phyloP scores from a whole-genome alignment of 2,329 filamentous ascomycete genomes.

The Hypoxylon sp. region DNA sequence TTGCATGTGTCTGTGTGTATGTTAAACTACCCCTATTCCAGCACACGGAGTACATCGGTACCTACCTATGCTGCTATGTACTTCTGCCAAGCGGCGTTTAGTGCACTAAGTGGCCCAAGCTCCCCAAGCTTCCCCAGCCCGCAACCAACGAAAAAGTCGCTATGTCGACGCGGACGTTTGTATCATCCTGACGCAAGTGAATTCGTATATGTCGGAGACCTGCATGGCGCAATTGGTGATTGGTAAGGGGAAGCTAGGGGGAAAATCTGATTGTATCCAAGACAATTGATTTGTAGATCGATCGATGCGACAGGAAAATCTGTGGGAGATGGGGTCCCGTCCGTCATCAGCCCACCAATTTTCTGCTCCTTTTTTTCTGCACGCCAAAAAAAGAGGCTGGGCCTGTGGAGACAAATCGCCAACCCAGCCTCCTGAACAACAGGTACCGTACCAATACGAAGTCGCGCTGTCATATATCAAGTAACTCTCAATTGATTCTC shows the following conservation, averaged over 20 bases:
- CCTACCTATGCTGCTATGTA: too few relatives aligned
- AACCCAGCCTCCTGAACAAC: slow-evolving; percentile 37
- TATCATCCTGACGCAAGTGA: slow-evolving; percentile 31
- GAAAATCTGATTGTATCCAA: slow-evolving; percentile 27
- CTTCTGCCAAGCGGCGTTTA: background rate
- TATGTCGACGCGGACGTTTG: slow-evolving; percentile 13
- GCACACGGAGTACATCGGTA: background rate
- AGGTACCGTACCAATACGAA: slow-evolving; percentile 30
- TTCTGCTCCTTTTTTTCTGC: slow-evolving; percentile 15
- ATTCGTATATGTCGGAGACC: slow-evolving; percentile 41
- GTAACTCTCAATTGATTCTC: slow-evolving; percentile 34
- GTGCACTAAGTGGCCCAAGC: slow-evolving; percentile 12
- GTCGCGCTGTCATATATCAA: slow-evolving; percentile 38
- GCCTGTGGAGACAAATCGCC: slow-evolving; percentile 31
- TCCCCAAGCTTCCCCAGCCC: slow-evolving; percentile 19
- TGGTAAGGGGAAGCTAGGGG: slow-evolving; percentile 8
- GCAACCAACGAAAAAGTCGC: slow-evolving; percentile 20
- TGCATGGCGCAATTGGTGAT: slow-evolving; percentile 25
- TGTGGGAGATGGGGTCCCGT: background rate
- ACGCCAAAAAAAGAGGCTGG: slow-evolving; percentile 40
- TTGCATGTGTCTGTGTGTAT: background rate
- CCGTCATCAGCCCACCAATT: slow-evolving; percentile 40
- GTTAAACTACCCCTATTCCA: background rate
- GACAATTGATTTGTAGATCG: slow-evolving; percentile 38
- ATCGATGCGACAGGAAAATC: slow-evolving; percentile 24